Conservation (phyloP, 1,284 basidiomycete species). For the Laetiporus sulphureus region DNA sequence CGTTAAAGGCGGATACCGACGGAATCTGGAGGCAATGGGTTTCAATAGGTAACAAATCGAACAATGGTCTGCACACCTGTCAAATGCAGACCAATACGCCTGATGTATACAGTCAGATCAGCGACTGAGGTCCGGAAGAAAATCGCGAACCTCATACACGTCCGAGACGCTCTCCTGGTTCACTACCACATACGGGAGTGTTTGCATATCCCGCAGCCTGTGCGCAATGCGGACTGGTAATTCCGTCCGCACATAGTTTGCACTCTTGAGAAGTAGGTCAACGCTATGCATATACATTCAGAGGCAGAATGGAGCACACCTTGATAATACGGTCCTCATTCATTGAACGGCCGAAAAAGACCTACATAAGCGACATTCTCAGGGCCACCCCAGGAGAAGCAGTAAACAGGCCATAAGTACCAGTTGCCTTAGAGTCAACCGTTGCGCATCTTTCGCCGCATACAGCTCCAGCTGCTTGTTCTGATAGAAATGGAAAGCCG, state of each 20-base stretch:
- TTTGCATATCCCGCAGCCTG: constrained; percentile 81
- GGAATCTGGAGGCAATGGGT: constrained; percentile 47
- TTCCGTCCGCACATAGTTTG: constrained; percentile 87
- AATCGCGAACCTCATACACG: constrained; percentile 70
- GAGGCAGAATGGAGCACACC: constrained; percentile 29
- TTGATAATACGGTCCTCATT: constrained; percentile 69
- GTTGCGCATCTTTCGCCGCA: constrained; percentile 68
- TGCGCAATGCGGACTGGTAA: constrained; percentile 86
- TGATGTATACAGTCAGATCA: constrained; percentile 22
- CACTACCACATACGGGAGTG: constrained; percentile 83
- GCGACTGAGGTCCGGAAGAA: not conserved
- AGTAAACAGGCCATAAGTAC: constrained; percentile 34
- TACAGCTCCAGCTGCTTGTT: constrained; percentile 80
- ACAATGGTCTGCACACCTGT: constrained; percentile 45
- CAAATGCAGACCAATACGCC: constrained; percentile 80
- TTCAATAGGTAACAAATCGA: constrained; percentile 11
- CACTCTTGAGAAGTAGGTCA: constrained; percentile 44
- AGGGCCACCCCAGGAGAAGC: constrained; percentile 3
- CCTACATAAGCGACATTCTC: constrained; percentile 20
- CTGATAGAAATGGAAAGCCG: constrained; percentile 67
- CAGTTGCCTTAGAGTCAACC: constrained; percentile 76
- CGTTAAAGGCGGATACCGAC: constrained; percentile 69
- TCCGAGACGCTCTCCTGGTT: constrained; percentile 80
- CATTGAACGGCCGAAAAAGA: constrained; percentile 75
- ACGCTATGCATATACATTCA: not conserved